Evolutionary conservation across 2,329 filamentous ascomycete genomes (phyloP), one percentile per base, ranked within the genome.

Genomic region (Ophiostoma quercus): DNA sequence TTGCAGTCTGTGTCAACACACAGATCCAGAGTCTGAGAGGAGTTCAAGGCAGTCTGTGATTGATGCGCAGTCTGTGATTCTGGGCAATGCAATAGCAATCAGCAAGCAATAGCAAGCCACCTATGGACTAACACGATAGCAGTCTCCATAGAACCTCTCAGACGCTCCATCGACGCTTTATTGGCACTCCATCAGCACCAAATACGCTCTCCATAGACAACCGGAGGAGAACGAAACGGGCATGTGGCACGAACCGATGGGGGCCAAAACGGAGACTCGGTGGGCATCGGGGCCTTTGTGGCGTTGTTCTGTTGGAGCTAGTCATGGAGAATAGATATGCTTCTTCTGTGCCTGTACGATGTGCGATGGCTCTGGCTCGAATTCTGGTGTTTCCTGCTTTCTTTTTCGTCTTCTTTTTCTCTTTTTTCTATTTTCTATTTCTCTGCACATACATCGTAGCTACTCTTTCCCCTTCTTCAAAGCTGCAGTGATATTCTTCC

Each of bases 191-290:
- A 43, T 43, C 41, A 16, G 34, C 34, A 34, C 34, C 34, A 8
- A 34, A 34, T 34, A 34, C 34, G 34, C 34, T 22, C 11, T 57
- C 51, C n/a, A 57, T 11, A 57, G 22, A 25, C 22, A 22, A 14
- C 51, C 8, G 5, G 43, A n/a, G 19, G 16, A 47, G 19, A 47
- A n/a, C 43, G 7, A 25, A 57, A 57, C 51, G 51, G 51, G 51
- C n/a, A 16, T 57, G 51, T 57, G 51, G 51, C 22, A 57, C 51
- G 51, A 57, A 57, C 51, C 51, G 51, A 57, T 57, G 51, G 51
- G 51, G 51, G 8, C 51, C 22, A 57, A 25, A 47, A 47, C 43
- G 43, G 43, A 47, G 43, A 47, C 43, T 47, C 16, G 16, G 43
- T 47, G 41, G 43, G 43, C 43, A 19, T 47, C 14, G 43, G 5